These are phyloP conservation scores for Fusarium avenaceum DNA, from an alignment of 2,329 filamentous ascomycete genomes.

Conservation along the genomic window DNA sequence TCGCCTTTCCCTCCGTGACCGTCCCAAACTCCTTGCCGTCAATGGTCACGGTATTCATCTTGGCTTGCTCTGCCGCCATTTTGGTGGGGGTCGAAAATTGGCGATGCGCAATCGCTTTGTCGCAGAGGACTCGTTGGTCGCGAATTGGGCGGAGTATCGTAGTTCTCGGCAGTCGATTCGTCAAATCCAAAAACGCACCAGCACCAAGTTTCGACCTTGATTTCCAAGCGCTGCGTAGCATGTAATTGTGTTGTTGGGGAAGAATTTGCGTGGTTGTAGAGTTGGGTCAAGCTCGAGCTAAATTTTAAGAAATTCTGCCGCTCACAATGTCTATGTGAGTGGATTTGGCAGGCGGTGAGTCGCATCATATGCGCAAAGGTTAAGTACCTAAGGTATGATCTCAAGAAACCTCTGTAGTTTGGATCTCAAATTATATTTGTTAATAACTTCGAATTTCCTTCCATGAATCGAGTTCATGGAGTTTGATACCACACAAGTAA, in stretches of 20 bases:
- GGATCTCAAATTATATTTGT: too few relatives aligned
- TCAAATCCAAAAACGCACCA: constrained; percentile 20
- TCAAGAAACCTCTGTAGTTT: too few relatives aligned
- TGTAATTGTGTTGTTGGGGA: constrained; percentile 35
- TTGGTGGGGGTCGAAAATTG: constrained; percentile 40
- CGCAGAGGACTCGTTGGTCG: constrained; percentile 10
- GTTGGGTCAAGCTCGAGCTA: constrained; percentile 23
- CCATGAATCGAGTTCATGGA: too few relatives aligned
- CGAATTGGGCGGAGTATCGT: constrained; percentile 1
- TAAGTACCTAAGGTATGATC: background rate
- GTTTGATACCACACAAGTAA: too few relatives aligned
- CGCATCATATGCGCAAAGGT: background rate
- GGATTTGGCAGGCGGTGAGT: constrained; percentile 23
- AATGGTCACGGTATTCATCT: constrained; percentile 47
- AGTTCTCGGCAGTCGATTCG: constrained; percentile 6
- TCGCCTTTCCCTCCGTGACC: constrained; percentile 69
- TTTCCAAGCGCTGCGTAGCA: constrained; percentile 33
- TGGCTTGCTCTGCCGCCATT: constrained; percentile 40
- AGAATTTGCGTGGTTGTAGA: constrained; percentile 34
- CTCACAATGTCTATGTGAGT: background rate
- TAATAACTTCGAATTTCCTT: too few relatives aligned
- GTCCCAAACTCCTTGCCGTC: constrained; percentile 66
- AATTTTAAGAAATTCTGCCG: constrained; percentile 38
- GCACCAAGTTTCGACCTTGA: constrained; percentile 38
- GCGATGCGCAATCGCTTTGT: constrained; percentile 18